Conservation (phyloP, 2,329 filamentous ascomycete species). For the Aspergillus puulaauensis region DNA sequence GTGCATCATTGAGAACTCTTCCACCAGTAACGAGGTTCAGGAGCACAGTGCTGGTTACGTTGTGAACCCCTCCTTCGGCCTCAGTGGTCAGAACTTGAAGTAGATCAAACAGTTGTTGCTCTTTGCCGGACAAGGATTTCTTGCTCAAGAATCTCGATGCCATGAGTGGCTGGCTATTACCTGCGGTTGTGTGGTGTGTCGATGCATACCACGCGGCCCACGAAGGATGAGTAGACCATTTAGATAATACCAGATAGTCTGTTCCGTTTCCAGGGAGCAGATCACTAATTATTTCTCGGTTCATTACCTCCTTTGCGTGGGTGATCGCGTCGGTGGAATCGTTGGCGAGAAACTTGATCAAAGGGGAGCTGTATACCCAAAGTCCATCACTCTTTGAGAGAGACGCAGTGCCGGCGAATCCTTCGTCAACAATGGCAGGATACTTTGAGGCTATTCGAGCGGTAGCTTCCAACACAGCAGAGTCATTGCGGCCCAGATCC, state of each 20-base stretch:
- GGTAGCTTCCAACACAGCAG: constrained; percentile 2
- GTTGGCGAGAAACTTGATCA: constrained; percentile 9
- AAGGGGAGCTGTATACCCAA: constrained; percentile 1
- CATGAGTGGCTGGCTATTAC: constrained; percentile 1
- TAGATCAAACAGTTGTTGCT: not conserved
- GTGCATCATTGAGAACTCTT: constrained; percentile 8
- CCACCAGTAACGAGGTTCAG: constrained; percentile 14
- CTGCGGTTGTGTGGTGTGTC: not conserved
- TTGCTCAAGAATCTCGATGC: constrained; percentile 8
- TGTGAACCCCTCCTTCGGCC: not conserved
- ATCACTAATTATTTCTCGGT: constrained; percentile 1
- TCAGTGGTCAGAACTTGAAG: not conserved
- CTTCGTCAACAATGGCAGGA: constrained; percentile 11
- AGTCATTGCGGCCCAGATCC: not conserved
- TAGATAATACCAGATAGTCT: not conserved
- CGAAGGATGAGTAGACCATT: not conserved
- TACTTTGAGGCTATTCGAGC: constrained; percentile 7
- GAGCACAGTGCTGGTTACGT: not conserved
- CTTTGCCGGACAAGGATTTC: not conserved
- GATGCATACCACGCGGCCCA: constrained; percentile 7
- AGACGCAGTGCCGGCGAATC: constrained; percentile 10
- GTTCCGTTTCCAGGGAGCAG: constrained; percentile 10
- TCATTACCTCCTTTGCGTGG: constrained; percentile 7
- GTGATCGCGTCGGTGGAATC: constrained; percentile 5
- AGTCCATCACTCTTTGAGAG: not conserved